Percentiles rank a stretch among this genome's conserved stretches.
These are phyloP conservation scores for Asterochloris sp. DNA, from an alignment of 139 green algal species.

Conservation along the genomic window DNA sequence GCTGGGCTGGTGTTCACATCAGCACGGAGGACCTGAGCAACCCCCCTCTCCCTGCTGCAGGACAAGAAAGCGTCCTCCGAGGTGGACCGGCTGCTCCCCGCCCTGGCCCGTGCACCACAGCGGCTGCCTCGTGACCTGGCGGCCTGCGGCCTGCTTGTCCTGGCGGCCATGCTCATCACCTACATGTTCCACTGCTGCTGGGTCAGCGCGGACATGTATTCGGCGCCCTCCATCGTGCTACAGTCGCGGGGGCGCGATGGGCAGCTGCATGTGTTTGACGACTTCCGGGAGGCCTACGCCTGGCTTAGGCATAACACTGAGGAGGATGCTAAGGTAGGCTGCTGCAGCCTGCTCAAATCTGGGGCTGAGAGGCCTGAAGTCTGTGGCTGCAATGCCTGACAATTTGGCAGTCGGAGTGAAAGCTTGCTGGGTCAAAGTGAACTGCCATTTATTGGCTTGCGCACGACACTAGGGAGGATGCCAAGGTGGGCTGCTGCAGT, in stretches of 20 bases:
- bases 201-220: constrained; percentile 88
- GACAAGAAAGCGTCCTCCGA: too few species aligned
- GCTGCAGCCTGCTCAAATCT: neutral
- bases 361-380: neutral
- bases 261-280: constrained; percentile 76
- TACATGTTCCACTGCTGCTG: constrained; percentile 82
- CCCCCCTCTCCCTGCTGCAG: too few species aligned
- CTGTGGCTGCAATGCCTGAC: neutral
- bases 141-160: constrained; percentile 24
- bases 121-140: constrained; percentile 48
- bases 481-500: constrained; percentile 41
- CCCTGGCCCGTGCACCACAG: too few species aligned
- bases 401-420: neutral
- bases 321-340: constrained; percentile 60
- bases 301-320: constrained; percentile 88
- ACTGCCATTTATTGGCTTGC: constrained; percentile 55
- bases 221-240: constrained; percentile 90
- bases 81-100: too few species aligned
- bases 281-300: constrained; percentile 83
- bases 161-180: constrained; percentile 40
- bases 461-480: constrained; percentile 78
- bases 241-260: constrained; percentile 48
- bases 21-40: too few species aligned
- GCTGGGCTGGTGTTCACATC: too few species aligned
- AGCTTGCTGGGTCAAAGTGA: neutral